Evolutionary conservation across 208 protist species (phyloP).

Genomic region (Crithidia fasciculata): DNA sequence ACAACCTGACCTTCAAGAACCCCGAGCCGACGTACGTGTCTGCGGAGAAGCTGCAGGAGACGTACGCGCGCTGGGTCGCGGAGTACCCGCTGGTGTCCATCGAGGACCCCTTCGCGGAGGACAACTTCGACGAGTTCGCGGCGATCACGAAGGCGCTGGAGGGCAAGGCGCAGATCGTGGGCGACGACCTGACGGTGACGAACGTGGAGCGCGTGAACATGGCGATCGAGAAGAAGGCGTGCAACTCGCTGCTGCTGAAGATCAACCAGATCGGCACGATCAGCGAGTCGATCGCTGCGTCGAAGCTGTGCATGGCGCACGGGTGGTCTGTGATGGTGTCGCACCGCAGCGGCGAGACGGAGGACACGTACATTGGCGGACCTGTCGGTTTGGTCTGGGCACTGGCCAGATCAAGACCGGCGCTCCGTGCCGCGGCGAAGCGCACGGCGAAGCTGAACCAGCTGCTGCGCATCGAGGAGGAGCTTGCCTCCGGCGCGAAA

Average conservation of each 20-base stretch:
- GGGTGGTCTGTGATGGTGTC: slow-evolving; percentile 92
- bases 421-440: too few species aligned
- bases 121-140: slow-evolving; percentile 96
- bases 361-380: too few species aligned
- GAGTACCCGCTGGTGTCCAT: slow-evolving; percentile 98
- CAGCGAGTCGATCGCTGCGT: slow-evolving; percentile 97
- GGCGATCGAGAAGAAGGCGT: slow-evolving; percentile 91
- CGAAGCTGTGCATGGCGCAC: too few species aligned
- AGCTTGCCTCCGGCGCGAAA: slow-evolving; percentile 77
- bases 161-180: slow-evolving; percentile 95
- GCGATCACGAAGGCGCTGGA: slow-evolving; percentile 76
- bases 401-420: too few species aligned
- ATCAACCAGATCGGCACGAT: slow-evolving; percentile 99
- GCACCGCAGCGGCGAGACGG: slow-evolving; percentile 97
- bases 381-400: too few species aligned
- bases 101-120: too few species aligned
- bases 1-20: slow-evolving; percentile 99
- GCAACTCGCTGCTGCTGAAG: slow-evolving; percentile 99
- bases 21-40: slow-evolving; percentile 75
- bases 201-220: slow-evolving; percentile 97
- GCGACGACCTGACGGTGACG: slow-evolving; percentile 98
- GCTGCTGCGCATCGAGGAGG: slow-evolving; percentile 98
- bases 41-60: slow-evolving; percentile 81
- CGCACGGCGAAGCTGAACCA: too few species aligned
- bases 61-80: slow-evolving; percentile 89